Percentiles rank a stretch among this genome's conserved stretches.
Conservation (phyloP, 257 asterid genomes). For the Fraxinus pennsylvanica region DNA sequence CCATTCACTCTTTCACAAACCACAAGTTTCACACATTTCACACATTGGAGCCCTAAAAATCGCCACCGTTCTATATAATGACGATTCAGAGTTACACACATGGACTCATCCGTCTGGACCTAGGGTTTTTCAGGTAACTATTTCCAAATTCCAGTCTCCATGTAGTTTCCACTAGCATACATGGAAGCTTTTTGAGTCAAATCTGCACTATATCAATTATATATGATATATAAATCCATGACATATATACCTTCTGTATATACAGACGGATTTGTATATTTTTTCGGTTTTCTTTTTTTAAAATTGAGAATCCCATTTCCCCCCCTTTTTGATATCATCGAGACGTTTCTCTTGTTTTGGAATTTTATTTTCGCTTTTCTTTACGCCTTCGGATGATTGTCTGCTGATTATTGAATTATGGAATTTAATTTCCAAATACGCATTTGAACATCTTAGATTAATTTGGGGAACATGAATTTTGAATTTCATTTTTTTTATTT, state of each 20-base stretch:
- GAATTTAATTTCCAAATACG: background rate
- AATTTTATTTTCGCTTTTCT: background rate
- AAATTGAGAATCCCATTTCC: background rate
- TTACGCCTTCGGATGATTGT: background rate
- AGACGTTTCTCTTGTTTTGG: background rate
- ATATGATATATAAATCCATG: background rate
- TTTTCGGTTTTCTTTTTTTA: background rate
- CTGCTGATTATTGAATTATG: background rate
- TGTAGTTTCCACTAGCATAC: too few species aligned
- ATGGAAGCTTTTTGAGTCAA: constrained; percentile 1
- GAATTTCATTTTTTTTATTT: too few species aligned
- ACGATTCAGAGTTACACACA: too few species aligned
- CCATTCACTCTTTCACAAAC: too few species aligned
- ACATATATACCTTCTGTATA: background rate
- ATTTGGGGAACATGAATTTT: background rate
- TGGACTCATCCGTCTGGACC: too few species aligned
- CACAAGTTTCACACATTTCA: too few species aligned
- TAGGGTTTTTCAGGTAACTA: too few species aligned
- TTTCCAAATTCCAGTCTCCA: too few species aligned
- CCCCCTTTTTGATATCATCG: background rate
- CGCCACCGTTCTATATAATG: too few species aligned
- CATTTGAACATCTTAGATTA: background rate
- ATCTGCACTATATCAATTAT: background rate
- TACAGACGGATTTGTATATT: background rate
- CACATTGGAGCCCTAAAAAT: too few species aligned